Evolutionary conservation across 257 asterid genomes (phyloP).

Genomic region (Solanum etuberosum): DNA sequence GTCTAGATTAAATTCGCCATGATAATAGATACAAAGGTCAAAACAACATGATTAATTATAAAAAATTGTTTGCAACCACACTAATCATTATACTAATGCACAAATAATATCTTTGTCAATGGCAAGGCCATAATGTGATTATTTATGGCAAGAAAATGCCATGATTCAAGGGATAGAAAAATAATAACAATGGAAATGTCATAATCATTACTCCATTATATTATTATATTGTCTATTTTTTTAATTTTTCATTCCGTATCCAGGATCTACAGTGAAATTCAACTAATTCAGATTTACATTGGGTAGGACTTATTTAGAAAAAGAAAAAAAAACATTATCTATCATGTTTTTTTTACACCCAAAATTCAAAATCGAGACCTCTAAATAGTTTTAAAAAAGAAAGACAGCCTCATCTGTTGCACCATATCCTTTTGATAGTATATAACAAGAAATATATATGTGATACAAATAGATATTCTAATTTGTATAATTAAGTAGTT

Average conservation of each 20-base stretch:
- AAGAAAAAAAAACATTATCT: neutral
- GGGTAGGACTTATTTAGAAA: too few relatives aligned
- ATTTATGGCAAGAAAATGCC: neutral
- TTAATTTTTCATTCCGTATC: neutral
- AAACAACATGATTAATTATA: neutral
- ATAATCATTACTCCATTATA: neutral
- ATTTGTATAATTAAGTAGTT: too few relatives aligned
- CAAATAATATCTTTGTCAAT: neutral
- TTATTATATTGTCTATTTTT: neutral
- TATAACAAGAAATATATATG: too few relatives aligned
- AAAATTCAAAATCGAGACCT: too few relatives aligned
- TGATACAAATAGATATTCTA: too few relatives aligned
- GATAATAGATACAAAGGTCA: neutral
- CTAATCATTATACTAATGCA: neutral
- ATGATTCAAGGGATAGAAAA: neutral
- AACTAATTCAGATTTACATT: neutral
- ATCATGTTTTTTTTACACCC: rapidly evolving
- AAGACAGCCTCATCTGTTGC: neutral
- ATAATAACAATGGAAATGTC: neutral
- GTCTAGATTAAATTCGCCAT: neutral
- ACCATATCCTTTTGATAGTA: neutral
- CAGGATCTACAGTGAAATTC: rapidly evolving
- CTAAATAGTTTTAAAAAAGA: too few relatives aligned
- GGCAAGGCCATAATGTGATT: neutral
- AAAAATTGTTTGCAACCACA: neutral